Conservation (phyloP, 805 yeast species). For the Wickerhamiella dianesei region DNA sequence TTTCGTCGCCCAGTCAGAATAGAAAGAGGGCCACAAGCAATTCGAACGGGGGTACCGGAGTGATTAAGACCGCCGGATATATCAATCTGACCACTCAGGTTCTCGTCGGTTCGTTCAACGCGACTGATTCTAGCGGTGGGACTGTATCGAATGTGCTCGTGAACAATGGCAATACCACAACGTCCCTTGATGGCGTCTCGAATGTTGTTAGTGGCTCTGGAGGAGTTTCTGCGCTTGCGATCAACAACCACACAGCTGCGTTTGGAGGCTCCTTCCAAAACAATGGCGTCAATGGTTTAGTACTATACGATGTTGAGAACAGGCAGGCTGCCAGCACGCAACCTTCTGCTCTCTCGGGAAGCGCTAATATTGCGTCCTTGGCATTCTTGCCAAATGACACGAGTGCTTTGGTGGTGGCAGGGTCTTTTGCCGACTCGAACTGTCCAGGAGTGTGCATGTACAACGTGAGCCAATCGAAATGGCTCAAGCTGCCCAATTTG, state of each 20-base stretch:
- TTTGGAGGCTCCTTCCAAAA: conserved; percentile 10
- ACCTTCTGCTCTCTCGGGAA: not conserved
- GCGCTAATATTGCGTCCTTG: conserved; percentile 1
- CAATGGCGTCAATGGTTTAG: not conserved
- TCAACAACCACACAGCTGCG: conserved; percentile 14
- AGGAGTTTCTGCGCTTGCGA: not conserved
- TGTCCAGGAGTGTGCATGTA: conserved; percentile 38
- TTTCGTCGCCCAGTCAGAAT: conserved; percentile 3
- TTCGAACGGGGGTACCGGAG: conserved; percentile 4
- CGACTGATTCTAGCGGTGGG: conserved; percentile 21
- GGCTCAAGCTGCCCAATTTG: conserved; percentile 4
- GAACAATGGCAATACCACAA: conserved; percentile 17
- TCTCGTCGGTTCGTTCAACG: conserved; percentile 47
- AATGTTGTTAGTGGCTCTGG: not conserved
- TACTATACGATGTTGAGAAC: conserved; percentile 6
- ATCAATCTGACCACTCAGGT: conserved; percentile 38
- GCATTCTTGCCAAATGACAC: conserved; percentile 9
- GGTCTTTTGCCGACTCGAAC: conserved; percentile 4
- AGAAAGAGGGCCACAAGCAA: not conserved
- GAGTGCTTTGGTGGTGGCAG: conserved; percentile 8
- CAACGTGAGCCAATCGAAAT: conserved; percentile 30
- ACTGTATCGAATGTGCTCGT: conserved; percentile 22
- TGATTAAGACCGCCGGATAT: conserved; percentile 28
- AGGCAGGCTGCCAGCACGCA: not conserved
- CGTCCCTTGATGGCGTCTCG: not conserved